A percentile compares a stretch with the other conserved stretches of the same genome.
phyloP scores from a whole-genome alignment of 2,329 filamentous ascomycete species.

The Parastagonospora avenae region DNA sequence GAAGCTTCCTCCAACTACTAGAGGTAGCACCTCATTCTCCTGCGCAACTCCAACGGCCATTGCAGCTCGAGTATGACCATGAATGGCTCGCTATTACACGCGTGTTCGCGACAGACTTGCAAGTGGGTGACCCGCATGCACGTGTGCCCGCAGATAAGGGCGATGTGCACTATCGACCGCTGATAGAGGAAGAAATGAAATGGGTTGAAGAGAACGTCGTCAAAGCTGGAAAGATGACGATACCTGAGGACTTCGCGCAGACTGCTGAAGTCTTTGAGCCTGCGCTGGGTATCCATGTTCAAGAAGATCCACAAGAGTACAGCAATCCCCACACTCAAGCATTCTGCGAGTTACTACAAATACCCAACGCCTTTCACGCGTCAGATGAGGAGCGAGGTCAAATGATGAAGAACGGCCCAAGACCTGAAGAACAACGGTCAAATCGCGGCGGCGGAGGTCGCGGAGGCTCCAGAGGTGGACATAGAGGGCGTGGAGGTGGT shows the following conservation, averaged over 20 bases:
- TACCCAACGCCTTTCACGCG: slow-evolving; percentile 77
- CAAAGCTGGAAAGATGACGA: slow-evolving; percentile 61
- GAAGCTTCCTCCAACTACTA: slow-evolving; percentile 81
- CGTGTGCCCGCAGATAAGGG: slow-evolving; percentile 65
- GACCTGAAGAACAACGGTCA: slow-evolving; percentile 30
- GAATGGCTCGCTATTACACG: slow-evolving; percentile 96
- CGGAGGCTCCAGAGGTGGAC: slow-evolving; percentile 34
- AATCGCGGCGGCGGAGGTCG: slow-evolving; percentile 32
- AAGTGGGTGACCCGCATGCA: slow-evolving; percentile 63
- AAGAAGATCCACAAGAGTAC: slow-evolving; percentile 76
- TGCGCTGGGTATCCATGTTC: slow-evolving; percentile 61
- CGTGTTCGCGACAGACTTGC: slow-evolving; percentile 68
- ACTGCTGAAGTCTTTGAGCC: slow-evolving; percentile 76
- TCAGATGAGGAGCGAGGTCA: slow-evolving; percentile 67
- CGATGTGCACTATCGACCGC: slow-evolving; percentile 68
- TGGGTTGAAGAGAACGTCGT: slow-evolving; percentile 85
- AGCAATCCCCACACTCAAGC: slow-evolving; percentile 83
- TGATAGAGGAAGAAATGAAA: slow-evolving; percentile 71
- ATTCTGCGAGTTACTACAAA: slow-evolving; percentile 79
- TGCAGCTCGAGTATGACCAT: slow-evolving; percentile 77
- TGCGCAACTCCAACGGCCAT: slow-evolving; percentile 51
- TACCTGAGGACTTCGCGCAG: slow-evolving; percentile 78
- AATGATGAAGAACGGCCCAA: slow-evolving; percentile 37
- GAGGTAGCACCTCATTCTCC: slow-evolving; percentile 49
- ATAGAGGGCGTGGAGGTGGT: slow-evolving; percentile 30